Evolutionary conservation across 2,329 filamentous ascomycete species (phyloP), one percentile per base, ranked within the genome.

Genomic region (Aaosphaeria pasadenensis): DNA sequence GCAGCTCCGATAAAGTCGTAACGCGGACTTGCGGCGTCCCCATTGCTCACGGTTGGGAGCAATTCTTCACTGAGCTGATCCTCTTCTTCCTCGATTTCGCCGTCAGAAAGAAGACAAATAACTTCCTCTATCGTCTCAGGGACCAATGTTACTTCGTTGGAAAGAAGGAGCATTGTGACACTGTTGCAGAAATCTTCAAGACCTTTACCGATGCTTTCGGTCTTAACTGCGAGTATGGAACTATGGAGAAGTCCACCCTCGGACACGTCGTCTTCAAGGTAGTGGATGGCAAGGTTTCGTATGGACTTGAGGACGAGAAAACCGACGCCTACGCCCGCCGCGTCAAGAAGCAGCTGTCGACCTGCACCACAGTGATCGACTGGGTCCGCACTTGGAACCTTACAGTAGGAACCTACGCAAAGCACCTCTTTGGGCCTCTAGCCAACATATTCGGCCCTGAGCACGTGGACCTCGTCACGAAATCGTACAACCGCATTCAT

Each of bases 301-400:
- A 48, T 11, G 43, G 4, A 6, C 54, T 68, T 31, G 50, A 59
- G 24, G 31, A 43, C 6, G 17, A 42, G 5, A 46, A 54, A 36
- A 55, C 65, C 2, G 50, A 51, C 7, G 30, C 47, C 0, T 57
- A 62, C 39, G 57, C 63, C 7, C 31, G 41, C 17, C 49, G 45
- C 4, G 36, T 59, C n/a, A 62, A 60, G 42, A 58, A 56, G n/a
- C 48, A 54, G 17, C 59, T 68, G 6, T 40, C 50, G 1, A 17
- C 43, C 11, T 60, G 56, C 42, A 47, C 50, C 3, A 57, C 54
- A 6, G 47, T 66, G 2, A 45, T 61, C 5, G 58, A 59, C 3
- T 67, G 63, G 64, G 48, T 68, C 6, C 53, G 53, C 29, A 42
- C 51, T 6, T 68, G 63, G 63, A 68, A 68, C 39, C 30, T 11